Base-by-base conservation (phyloP, 2,329 filamentous ascomycete species). In the Rhytidhysteron rufulum region DNA sequence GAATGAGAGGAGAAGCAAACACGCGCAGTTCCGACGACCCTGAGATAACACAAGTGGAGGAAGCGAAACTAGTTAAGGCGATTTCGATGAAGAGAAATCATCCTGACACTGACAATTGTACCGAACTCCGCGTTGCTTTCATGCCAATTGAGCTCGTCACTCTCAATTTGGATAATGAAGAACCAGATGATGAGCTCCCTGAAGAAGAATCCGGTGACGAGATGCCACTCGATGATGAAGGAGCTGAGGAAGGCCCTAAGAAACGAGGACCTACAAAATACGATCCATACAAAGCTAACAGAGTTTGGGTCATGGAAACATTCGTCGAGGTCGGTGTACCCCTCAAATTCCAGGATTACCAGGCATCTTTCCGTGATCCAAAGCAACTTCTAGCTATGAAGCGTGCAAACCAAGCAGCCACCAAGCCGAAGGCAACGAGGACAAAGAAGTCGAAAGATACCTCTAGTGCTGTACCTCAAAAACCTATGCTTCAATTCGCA, bases 101-200 rank as follows among this genome's bases (percentile, higher is more conserved):
- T 62, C 77, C 80, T 31, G 83, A 79, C 38, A 90, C 85, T 0
- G 91, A 94, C 57, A 80, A 77, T 1, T 80, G 82, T 4, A 75
- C 82, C 2, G 91, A 97, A 60, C 63, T 96, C 8, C 83, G 91
- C 5, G 67, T 97, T 17, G 82, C 86, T 2, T 94, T 86, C 56
- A 72, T 83, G 4, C 93, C 93, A 0, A 74, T 80, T 2, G 77
- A 86, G 21, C 75, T 96, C 13, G 87, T 95, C 2, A 81, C 82
- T 0, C 75, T 97, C 29, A 82, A 95, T 54, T 68, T 96, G 18
- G 77, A 80, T 9, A 72, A 75, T 0, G 90, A 96, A 58, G 77
- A 80, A 21, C 83, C 86, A 13, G 83, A 88, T 39, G 81, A 86
- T 27, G 83, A 86, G 8, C 68, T 79, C 11, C 62, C 67, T 3